These are phyloP conservation scores for Chernovozyma sophiae-reginae DNA, from an alignment of 1,139 yeast genomes.

Conservation along the genomic window DNA sequence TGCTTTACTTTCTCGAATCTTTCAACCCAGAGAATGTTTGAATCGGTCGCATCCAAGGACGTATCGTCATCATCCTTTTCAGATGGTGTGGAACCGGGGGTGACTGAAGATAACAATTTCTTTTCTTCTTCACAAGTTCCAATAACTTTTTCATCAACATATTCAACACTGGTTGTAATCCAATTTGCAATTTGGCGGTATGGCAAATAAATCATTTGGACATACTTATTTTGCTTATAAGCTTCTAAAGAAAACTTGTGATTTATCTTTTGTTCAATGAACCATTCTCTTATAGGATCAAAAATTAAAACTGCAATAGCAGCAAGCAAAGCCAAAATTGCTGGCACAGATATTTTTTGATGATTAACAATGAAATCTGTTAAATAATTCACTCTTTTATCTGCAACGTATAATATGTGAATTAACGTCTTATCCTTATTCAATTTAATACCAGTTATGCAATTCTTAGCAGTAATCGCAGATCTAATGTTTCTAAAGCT, in stretches of 20 bases:
- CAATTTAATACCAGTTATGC: conserved; percentile 73
- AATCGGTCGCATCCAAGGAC: conserved; percentile 17
- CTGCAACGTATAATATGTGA: conserved; percentile 69
- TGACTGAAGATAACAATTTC: neutral
- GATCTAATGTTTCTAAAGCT: conserved; percentile 55
- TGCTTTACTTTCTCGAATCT: conserved; percentile 64
- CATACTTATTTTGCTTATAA: conserved; percentile 27
- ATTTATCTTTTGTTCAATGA: conserved; percentile 69
- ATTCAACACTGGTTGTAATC: conserved; percentile 27
- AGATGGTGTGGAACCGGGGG: conserved; percentile 5
- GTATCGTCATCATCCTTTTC: conserved; percentile 13
- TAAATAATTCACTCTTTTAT: conserved; percentile 48
- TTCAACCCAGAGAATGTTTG: conserved; percentile 63
- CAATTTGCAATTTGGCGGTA: conserved; percentile 19
- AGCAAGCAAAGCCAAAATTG: conserved; percentile 46
- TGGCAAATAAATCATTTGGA: conserved; percentile 27
- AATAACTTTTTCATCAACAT: conserved; percentile 20
- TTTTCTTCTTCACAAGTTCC: conserved; percentile 12
- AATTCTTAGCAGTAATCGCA: conserved; percentile 85
- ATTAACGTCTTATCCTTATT: conserved; percentile 52
- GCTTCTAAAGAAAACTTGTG: conserved; percentile 36
- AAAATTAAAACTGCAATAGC: conserved; percentile 80
- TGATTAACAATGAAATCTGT: conserved; percentile 64
- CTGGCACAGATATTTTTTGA: conserved; percentile 73
- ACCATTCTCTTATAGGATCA: conserved; percentile 88